Conservation (phyloP, 805 yeast genomes). For the Candida ficus region DNA sequence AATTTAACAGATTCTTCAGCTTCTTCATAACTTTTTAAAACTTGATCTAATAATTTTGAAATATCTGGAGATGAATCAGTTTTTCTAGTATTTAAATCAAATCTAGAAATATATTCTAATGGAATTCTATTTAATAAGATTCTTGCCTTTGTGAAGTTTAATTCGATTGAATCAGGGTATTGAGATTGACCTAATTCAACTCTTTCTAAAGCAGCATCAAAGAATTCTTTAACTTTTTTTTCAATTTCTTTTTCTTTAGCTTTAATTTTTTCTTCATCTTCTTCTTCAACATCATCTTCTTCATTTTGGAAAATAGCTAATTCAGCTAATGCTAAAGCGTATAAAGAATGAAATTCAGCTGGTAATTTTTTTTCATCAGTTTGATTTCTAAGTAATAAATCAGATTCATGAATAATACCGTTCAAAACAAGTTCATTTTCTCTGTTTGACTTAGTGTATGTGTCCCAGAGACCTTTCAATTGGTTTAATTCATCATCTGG, state of each 20-base stretch:
- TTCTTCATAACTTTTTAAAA: slow-evolving; percentile 39
- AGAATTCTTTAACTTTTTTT: slow-evolving; percentile 47
- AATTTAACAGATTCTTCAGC: slow-evolving; percentile 31
- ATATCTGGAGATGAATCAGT: slow-evolving; percentile 28
- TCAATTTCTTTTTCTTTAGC: not conserved
- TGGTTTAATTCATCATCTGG: slow-evolving; percentile 79
- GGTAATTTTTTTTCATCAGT: slow-evolving; percentile 28
- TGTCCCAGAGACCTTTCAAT: slow-evolving; percentile 64
- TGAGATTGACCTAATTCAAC: slow-evolving; percentile 50
- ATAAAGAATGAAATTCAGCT: slow-evolving; percentile 62
- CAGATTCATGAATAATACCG: slow-evolving; percentile 92
- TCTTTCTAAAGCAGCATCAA: slow-evolving; percentile 71
- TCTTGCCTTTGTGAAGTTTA: slow-evolving; percentile 50
- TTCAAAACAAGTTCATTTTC: slow-evolving; percentile 64
- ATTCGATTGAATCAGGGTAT: slow-evolving; percentile 40
- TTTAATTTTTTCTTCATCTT: not conserved
- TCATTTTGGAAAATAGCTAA: slow-evolving; percentile 51
- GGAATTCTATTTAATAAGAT: slow-evolving; percentile 56
- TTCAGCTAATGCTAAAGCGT: slow-evolving; percentile 66
- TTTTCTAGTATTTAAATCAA: slow-evolving; percentile 37
- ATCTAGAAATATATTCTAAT: slow-evolving; percentile 47
- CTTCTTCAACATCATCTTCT: slow-evolving; percentile 26
- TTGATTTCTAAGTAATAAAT: slow-evolving; percentile 54
- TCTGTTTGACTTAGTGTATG: slow-evolving; percentile 50
- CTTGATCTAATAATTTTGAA: slow-evolving; percentile 38